Evolutionary conservation across 1,139 yeast species (phyloP), one percentile per base, ranked within the genome.

Genomic region (Komagataea norvegica): DNA sequence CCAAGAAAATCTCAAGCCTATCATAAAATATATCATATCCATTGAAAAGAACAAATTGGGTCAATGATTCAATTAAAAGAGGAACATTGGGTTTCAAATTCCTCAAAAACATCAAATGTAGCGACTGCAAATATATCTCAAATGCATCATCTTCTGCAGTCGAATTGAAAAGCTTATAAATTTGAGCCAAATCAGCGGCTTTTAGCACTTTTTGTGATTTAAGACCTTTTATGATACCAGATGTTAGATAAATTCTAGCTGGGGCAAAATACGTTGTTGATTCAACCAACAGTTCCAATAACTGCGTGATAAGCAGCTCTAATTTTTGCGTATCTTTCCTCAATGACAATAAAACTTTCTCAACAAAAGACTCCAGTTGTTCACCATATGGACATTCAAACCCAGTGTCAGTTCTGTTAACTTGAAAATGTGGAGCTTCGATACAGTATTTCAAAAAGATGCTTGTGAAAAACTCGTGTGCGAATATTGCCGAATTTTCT

Each of bases 191-290:
- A 27, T 65, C 55, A 10, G 40, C 40, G 44, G 62, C 5, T 26
- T 49, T 25, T 50, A 79, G 48, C 28, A 69, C 45, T 40, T 42
- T 52, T 32, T 43, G 47, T 0, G 53, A 54, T 25, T 60, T 54
- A 25, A 83, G 60, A 1, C 86, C 89, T 7, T 61, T 50, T 10
- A 74, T 54, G 8, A 85, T 51, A 7, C 94, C 95, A 23, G 65
- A 60, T 1, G 77, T 54, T 3, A 82, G 60, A 48, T 76, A 82
- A 2, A 83, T 69, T 55, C 87, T 72, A 1, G 91, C 76, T 1
- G 89, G 86, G 45, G 79, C 94, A 60, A 77, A 87, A 0, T 79
- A 61, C 8, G 72, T 70, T 35, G 73, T 70, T 19, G 67, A 56
- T 5, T 66, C 67, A 22, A 62, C 67, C 33, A 84, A 56, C 2